These are phyloP conservation scores for Hyaloperonospora brassicae DNA, from an alignment of 352 stramenopile genomes.

Conservation along the genomic window DNA sequence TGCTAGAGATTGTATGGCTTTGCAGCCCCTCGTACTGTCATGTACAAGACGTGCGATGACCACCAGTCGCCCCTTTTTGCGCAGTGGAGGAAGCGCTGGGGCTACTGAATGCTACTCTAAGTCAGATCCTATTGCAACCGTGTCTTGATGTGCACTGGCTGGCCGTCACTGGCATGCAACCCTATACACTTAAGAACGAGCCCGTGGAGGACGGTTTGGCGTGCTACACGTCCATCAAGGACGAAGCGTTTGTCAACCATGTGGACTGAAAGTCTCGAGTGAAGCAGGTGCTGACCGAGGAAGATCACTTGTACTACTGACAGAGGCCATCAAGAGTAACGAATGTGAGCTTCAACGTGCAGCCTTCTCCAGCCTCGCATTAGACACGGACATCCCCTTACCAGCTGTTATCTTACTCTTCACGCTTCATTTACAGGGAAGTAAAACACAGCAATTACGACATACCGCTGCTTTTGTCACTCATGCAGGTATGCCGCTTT, in stretches of 20 bases:
- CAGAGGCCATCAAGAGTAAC: constrained; percentile 69
- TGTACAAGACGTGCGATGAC: constrained; percentile 59
- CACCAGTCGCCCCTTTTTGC: constrained; percentile 53
- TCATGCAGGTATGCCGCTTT: constrained; percentile 87
- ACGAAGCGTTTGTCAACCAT: constrained; percentile 59
- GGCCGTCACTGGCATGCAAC: constrained; percentile 75
- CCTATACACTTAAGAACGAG: constrained; percentile 78
- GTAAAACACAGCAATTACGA: constrained; percentile 81
- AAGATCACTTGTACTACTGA: constrained; percentile 88
- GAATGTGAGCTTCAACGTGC: constrained; percentile 67
- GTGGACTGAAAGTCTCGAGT: constrained; percentile 72
- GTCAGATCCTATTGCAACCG: constrained; percentile 61
- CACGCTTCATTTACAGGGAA: constrained; percentile 83
- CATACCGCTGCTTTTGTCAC: constrained; percentile 62
- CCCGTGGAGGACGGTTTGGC: constrained; percentile 57
- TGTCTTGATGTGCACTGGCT: constrained; percentile 77
- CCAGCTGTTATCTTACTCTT: constrained; percentile 85
- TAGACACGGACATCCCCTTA: constrained; percentile 86
- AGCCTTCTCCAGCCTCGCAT: constrained; percentile 65
- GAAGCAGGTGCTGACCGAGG: constrained; percentile 83
- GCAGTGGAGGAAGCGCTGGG: constrained; percentile 68
- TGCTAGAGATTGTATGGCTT: constrained; percentile 69
- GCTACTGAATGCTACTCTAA: constrained; percentile 65
- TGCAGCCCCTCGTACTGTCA: constrained; percentile 35
- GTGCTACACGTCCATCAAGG: constrained; percentile 62